phyloP scores from a whole-genome alignment of 371 early-diverging fungal species.

The Dichotomocladium elegans region DNA sequence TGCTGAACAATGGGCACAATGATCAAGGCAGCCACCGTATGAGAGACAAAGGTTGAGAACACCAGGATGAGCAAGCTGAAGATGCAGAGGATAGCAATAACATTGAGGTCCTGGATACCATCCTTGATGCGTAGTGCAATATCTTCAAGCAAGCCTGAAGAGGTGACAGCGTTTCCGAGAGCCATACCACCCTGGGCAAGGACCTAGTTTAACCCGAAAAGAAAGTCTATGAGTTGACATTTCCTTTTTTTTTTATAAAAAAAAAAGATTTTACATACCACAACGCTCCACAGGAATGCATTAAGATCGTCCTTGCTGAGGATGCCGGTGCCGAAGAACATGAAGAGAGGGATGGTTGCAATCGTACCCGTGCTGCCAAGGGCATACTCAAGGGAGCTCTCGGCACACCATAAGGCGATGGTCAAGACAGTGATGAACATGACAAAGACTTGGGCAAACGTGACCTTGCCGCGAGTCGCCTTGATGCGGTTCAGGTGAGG shows the following conservation, averaged over 20 bases:
- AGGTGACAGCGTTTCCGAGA: slow-evolving; percentile 57
- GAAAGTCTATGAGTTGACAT: background rate
- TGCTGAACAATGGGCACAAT: slow-evolving; percentile 79
- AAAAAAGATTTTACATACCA: slow-evolving; percentile 82
- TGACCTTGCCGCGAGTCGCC: slow-evolving; percentile 51
- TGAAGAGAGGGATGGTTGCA: slow-evolving; percentile 88
- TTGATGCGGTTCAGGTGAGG: slow-evolving; percentile 51
- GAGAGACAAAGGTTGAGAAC: slow-evolving; percentile 91
- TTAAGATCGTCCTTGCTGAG: slow-evolving; percentile 95
- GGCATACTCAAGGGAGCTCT: slow-evolving; percentile 58
- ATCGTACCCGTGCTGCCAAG: slow-evolving; percentile 93
- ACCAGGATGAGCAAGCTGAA: slow-evolving; percentile 69
- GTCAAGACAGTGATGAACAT: slow-evolving; percentile 56
- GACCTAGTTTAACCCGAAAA: slow-evolving; percentile 42
- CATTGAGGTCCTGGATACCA: slow-evolving; percentile 56
- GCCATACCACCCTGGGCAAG: slow-evolving; percentile 94
- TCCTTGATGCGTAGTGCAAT: slow-evolving; percentile 72
- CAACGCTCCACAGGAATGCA: slow-evolving; percentile 89
- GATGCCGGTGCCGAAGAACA: slow-evolving; percentile 80
- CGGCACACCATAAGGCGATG: slow-evolving; percentile 89
- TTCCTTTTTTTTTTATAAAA: background rate
- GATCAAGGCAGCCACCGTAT: slow-evolving; percentile 90
- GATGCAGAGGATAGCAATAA: slow-evolving; percentile 65
- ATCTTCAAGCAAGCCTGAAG: slow-evolving; percentile 53
- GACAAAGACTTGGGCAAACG: slow-evolving; percentile 55